phyloP scores from a whole-genome alignment of 23 red algal species.

The Rhodosorus marinus region DNA sequence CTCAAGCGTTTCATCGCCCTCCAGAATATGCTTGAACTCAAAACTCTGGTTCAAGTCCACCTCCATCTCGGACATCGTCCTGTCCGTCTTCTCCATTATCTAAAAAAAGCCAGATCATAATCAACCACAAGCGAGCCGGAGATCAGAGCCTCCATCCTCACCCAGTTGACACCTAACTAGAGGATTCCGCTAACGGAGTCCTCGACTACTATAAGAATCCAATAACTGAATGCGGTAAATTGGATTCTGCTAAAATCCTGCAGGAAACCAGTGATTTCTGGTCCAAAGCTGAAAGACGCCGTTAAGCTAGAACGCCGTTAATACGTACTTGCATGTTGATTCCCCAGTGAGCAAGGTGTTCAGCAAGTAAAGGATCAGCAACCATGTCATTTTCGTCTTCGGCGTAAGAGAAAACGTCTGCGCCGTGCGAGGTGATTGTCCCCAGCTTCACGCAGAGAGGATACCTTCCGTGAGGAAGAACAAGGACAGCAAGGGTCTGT shows the following conservation, averaged over 20 bases:
- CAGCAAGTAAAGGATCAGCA: constrained; percentile 45
- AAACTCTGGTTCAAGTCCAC: constrained; percentile 49
- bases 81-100: constrained; percentile 66
- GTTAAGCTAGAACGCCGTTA: too few relatives aligned
- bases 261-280: too few relatives aligned
- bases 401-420: constrained; percentile 84
- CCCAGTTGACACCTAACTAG: too few relatives aligned
- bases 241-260: too few relatives aligned
- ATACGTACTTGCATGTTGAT: constrained; percentile 70
- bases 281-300: too few relatives aligned
- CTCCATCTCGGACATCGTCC: constrained; percentile 70
- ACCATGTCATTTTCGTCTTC: constrained; percentile 86
- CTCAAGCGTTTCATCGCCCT: constrained; percentile 30
- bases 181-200: too few relatives aligned
- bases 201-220: too few relatives aligned
- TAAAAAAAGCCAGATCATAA: too few relatives aligned
- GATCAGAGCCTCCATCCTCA: too few relatives aligned
- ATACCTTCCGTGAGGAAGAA: constrained; percentile 38
- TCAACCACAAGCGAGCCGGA: too few relatives aligned
- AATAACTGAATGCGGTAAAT: too few relatives aligned
- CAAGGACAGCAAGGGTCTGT: background rate
- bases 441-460: constrained; percentile 90
- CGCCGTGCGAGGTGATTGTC: constrained; percentile 74
- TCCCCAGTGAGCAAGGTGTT: constrained; percentile 63
- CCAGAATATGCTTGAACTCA: constrained; percentile 24